phyloP scores from a whole-genome alignment of 1,284 basidiomycete species.

The Boletus holoroseus region DNA sequence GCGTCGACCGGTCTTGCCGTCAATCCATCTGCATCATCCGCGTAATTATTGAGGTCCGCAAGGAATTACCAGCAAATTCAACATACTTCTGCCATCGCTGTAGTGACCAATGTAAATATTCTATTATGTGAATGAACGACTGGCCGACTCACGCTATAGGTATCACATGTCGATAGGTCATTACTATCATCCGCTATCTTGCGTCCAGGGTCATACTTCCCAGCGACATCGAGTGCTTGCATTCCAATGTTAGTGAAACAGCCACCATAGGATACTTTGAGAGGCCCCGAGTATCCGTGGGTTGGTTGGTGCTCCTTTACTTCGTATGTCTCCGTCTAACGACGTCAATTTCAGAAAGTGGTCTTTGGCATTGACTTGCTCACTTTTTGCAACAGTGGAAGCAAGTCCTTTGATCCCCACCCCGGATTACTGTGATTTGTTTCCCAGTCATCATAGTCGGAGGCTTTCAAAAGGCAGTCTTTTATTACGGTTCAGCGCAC shows the following conservation, averaged over 20 bases:
- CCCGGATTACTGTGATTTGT: constrained; percentile 42
- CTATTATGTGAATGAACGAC: neutral
- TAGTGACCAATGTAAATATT: neutral
- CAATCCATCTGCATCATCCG: constrained; percentile 19
- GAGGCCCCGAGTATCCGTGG: constrained; percentile 31
- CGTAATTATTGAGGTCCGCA: neutral
- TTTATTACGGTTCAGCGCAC: neutral
- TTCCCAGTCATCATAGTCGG: constrained; percentile 56
- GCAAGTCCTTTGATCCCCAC: constrained; percentile 47
- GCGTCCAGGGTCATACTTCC: constrained; percentile 28
- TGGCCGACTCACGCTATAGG: constrained; percentile 23
- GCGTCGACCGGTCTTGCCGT: constrained; percentile 19
- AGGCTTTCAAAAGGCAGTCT: constrained; percentile 32
- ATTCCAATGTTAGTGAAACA: constrained; percentile 22
- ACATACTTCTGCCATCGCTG: constrained; percentile 23
- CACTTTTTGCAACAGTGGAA: constrained; percentile 49
- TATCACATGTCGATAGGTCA: constrained; percentile 26
- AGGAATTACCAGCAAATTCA: neutral
- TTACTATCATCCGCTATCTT: constrained; percentile 25
- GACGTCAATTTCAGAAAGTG: neutral
- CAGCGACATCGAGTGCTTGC: constrained; percentile 30
- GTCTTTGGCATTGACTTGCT: neutral
- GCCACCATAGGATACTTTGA: constrained; percentile 33
- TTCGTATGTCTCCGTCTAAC: constrained; percentile 29
- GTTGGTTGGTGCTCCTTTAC: constrained; percentile 16